A percentile compares a stretch with the other conserved stretches of the same genome.
phyloP scores from a whole-genome alignment of 2,329 filamentous ascomycete species.

The Neocatenulostroma microsporum region DNA sequence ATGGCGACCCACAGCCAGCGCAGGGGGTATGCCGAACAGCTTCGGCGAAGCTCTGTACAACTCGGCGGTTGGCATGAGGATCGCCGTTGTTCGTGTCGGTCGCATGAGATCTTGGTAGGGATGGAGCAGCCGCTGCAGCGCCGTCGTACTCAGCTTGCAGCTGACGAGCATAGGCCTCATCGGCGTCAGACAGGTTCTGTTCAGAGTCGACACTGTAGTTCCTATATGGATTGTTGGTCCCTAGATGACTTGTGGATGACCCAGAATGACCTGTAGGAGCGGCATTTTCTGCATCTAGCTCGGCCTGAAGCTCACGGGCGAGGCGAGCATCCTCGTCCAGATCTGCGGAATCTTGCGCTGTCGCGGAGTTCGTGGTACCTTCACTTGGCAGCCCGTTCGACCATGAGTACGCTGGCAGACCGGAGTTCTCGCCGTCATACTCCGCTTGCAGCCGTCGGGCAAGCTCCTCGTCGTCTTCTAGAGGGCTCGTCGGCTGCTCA shows the following conservation, averaged over 20 bases:
- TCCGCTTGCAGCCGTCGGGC: background rate
- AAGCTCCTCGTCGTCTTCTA: background rate
- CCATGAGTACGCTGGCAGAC: background rate
- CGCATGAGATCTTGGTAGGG: no score
- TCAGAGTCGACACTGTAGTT: no score
- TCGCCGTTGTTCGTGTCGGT: no score
- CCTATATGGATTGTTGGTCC: no score
- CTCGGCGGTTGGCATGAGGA: background rate
- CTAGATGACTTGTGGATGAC: background rate
- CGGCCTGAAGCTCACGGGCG: constrained; percentile 1
- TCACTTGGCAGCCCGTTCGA: background rate
- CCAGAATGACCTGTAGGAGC: no score
- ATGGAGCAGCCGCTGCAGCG: no score
- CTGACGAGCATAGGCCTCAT: background rate
- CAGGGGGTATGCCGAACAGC: background rate
- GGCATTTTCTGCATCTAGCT: no score
- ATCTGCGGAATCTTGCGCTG: background rate
- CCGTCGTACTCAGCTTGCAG: background rate
- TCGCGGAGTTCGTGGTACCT: background rate
- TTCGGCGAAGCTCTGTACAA: background rate
- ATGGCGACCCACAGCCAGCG: background rate
- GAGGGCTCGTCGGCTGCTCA: background rate
- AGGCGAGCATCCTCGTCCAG: background rate
- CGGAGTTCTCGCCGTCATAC: background rate
- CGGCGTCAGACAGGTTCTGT: no score